Conservation (phyloP, 768 basidiomycete genomes). For the Phylloporus sp. region DNA sequence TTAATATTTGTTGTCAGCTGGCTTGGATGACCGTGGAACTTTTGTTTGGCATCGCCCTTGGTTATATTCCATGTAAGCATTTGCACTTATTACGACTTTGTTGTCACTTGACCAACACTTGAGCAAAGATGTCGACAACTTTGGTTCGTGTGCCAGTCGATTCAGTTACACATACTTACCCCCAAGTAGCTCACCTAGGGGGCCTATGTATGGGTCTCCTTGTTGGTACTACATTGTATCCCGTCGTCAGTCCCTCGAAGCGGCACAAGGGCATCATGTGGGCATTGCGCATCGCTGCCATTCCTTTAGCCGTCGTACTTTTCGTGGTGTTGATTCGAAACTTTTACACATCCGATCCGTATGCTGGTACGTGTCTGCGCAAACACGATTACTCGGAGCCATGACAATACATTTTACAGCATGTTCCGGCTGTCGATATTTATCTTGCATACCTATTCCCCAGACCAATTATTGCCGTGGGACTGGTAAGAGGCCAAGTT, state of each 20-base stretch:
- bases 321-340: conserved; percentile 82
- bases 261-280: conserved; percentile 72
- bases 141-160: conserved; percentile 46
- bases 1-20: conserved; percentile 49
- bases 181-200: conserved; percentile 74
- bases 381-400: neutral
- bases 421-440: conserved; percentile 82
- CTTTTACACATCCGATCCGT: conserved; percentile 87
- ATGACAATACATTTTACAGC: conserved; percentile 45
- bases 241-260: conserved; percentile 78
- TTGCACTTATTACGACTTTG: neutral
- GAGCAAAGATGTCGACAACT: conserved; percentile 78
- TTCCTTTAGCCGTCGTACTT: conserved; percentile 72
- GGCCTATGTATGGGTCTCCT: conserved; percentile 84
- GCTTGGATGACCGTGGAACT: conserved; percentile 83
- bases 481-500: conserved; percentile 29
- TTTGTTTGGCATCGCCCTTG: conserved; percentile 79
- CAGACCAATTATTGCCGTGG: conserved; percentile 65
- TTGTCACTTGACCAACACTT: conserved; percentile 14
- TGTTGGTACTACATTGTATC: conserved; percentile 80
- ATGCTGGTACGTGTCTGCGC: conserved; percentile 53
- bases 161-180: neutral
- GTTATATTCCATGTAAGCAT: conserved; percentile 75
- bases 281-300: conserved; percentile 65
- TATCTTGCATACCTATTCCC: conserved; percentile 83